phyloP scores from a whole-genome alignment of 2,329 filamentous ascomycete genomes.

The Fusarium sp. region DNA sequence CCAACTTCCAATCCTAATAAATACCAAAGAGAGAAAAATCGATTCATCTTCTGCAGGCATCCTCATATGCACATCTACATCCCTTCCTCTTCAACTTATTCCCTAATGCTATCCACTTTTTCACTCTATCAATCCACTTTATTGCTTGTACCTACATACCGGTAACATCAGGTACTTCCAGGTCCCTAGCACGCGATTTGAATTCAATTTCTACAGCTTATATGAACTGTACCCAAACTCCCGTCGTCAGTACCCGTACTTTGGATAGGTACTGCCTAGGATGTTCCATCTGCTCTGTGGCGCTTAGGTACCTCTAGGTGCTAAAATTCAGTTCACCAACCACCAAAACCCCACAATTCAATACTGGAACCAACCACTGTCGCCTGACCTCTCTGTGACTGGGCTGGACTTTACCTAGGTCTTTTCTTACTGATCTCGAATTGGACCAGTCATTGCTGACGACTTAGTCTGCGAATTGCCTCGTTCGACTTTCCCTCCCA shows the following conservation, averaged over 20 bases:
- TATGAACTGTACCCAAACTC: not conserved
- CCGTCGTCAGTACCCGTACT: not conserved
- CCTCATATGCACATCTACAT: not conserved
- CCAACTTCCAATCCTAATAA: not conserved
- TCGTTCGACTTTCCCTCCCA: conserved; percentile 25
- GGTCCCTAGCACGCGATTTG: conserved; percentile 5
- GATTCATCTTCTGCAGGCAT: conserved; percentile 12
- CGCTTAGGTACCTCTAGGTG: not conserved
- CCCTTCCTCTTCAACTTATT: not conserved
- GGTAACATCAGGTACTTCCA: conserved; percentile 18
- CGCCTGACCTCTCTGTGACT: not conserved
- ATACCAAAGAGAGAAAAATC: not conserved
- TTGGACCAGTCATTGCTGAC: conserved; percentile 43
- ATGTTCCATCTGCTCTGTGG: conserved; percentile 12
- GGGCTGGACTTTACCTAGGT: not conserved
- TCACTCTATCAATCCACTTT: conserved; percentile 15
- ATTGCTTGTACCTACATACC: conserved; percentile 11
- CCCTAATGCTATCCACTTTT: conserved; percentile 22
- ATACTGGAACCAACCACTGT: conserved; percentile 3
- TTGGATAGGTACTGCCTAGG: conserved; percentile 4
- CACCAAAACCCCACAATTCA: conserved; percentile 27
- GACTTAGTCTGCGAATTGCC: conserved; percentile 46
- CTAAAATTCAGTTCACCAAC: conserved; percentile 22
- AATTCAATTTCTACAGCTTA: conserved; percentile 6
- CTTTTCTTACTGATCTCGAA: conserved; percentile 27